These are phyloP conservation scores for Coemansia interrupta DNA, from an alignment of 192 early-diverging fungal species.

Conservation along the genomic window DNA sequence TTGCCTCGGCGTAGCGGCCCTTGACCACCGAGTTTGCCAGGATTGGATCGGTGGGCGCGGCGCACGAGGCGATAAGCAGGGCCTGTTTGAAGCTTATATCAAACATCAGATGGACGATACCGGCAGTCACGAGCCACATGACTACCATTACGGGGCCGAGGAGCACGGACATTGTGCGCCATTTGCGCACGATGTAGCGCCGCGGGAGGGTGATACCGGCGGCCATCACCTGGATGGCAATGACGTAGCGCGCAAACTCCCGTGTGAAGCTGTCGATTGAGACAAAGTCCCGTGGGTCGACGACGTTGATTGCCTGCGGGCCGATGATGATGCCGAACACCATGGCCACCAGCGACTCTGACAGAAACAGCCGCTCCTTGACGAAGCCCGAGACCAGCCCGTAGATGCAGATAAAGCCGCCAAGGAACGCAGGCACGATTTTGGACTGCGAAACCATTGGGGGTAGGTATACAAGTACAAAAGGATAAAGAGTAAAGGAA, in stretches of 20 bases:
- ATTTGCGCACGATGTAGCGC: conserved; percentile 71
- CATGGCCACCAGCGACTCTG: conserved; percentile 76
- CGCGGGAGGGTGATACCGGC: conserved; percentile 81
- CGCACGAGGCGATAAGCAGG: conserved; percentile 77
- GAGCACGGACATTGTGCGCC: conserved; percentile 68
- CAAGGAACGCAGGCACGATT: conserved; percentile 60
- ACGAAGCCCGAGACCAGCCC: conserved; percentile 67
- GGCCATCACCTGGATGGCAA: conserved; percentile 80
- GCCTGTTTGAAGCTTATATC: conserved; percentile 51
- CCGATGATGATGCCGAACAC: conserved; percentile 84
- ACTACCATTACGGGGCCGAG: conserved; percentile 77
- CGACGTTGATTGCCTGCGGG: conserved; percentile 65
- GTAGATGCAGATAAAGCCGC: conserved; percentile 73
- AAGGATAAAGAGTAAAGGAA: not conserved
- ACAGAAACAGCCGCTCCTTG: conserved; percentile 70
- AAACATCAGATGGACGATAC: conserved; percentile 57
- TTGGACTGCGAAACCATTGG: conserved; percentile 29
- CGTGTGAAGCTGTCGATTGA: conserved; percentile 61
- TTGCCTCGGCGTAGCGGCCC: conserved; percentile 88
- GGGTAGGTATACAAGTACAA: not conserved
- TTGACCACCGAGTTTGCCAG: conserved; percentile 92
- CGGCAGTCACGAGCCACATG: conserved; percentile 76
- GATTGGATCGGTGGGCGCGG: conserved; percentile 92
- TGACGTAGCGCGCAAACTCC: conserved; percentile 75
- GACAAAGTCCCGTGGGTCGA: conserved; percentile 59